Percentiles rank a stretch among this genome's conserved stretches.
Evolutionary conservation across 2,329 filamentous ascomycete genomes (phyloP).

Genomic region (Pseudocercospora crystallina): DNA sequence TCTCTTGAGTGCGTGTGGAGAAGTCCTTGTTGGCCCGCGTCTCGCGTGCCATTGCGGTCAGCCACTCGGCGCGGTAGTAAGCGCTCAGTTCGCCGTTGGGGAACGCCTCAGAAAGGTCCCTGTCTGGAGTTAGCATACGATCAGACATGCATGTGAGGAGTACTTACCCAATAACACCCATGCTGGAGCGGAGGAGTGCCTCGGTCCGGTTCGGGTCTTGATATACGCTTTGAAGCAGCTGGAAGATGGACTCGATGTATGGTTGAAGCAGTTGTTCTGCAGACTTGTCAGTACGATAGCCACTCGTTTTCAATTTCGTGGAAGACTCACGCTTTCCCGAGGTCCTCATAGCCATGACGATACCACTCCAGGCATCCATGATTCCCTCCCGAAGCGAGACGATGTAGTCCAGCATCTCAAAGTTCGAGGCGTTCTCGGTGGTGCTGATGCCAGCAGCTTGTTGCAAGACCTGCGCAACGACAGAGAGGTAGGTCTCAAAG

Average conservation of each 20-base stretch:
- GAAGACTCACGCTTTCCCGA: conserved; percentile 68
- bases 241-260: conserved; percentile 83
- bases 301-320: not conserved
- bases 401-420: conserved; percentile 97
- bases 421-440: conserved; percentile 60
- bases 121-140: conserved; percentile 47
- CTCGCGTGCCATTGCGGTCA: conserved; percentile 86
- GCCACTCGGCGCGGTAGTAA: conserved; percentile 87
- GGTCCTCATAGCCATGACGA: conserved; percentile 88
- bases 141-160: conserved; percentile 2
- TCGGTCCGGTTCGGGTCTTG: conserved; percentile 87
- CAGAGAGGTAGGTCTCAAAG: conserved; percentile 88
- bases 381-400: conserved; percentile 93
- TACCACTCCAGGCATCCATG: conserved; percentile 98
- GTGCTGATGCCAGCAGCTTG: conserved; percentile 81
- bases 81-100: conserved; percentile 82
- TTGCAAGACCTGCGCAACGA: conserved; percentile 91
- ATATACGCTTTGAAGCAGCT: conserved; percentile 77
- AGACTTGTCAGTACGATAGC: conserved; percentile 30
- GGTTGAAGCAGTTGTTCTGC: conserved; percentile 69
- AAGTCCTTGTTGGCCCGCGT: conserved; percentile 88
- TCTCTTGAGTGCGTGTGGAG: conserved; percentile 80
- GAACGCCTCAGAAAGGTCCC: conserved; percentile 91
- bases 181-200: conserved; percentile 84
- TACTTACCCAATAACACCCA: conserved; percentile 93